These are phyloP conservation scores for Jatropha curcas DNA, from an alignment of 345 rosid species.

Conservation along the genomic window DNA sequence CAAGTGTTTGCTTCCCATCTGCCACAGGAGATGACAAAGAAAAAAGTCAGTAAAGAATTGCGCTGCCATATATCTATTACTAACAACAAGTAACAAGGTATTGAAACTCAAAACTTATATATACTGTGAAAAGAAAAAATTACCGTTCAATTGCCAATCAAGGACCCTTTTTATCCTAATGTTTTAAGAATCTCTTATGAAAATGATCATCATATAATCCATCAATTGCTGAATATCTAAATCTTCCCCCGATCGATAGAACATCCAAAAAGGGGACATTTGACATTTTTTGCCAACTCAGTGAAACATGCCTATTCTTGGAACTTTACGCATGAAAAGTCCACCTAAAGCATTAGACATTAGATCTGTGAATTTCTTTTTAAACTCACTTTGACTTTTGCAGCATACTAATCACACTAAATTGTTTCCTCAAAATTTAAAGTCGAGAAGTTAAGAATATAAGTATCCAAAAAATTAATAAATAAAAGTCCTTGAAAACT, in stretches of 20 bases:
- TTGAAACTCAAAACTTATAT: constrained; percentile 1
- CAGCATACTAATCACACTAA: too few relatives aligned
- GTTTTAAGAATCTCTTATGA: neutral
- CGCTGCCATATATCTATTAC: neutral
- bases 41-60: neutral
- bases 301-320: neutral
- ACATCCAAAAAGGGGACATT: neutral
- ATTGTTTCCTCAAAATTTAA: neutral
- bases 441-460: neutral
- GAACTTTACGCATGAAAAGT: neutral
- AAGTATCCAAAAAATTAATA: neutral
- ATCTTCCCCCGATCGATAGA: neutral
- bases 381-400: neutral
- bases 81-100: neutral
- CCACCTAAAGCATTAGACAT: neutral
- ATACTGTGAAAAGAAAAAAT: neutral
- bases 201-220: neutral
- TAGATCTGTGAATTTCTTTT: neutral
- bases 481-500: neutral
- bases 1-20: constrained; percentile 97
- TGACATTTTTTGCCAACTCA: neutral
- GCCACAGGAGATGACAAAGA: constrained; percentile 22
- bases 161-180: neutral
- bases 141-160: neutral
- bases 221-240: neutral